Percentiles rank a stretch among this genome's conserved stretches.
Conservation (phyloP, 129 eudicot genomes). For the Flaveria trinervia region DNA sequence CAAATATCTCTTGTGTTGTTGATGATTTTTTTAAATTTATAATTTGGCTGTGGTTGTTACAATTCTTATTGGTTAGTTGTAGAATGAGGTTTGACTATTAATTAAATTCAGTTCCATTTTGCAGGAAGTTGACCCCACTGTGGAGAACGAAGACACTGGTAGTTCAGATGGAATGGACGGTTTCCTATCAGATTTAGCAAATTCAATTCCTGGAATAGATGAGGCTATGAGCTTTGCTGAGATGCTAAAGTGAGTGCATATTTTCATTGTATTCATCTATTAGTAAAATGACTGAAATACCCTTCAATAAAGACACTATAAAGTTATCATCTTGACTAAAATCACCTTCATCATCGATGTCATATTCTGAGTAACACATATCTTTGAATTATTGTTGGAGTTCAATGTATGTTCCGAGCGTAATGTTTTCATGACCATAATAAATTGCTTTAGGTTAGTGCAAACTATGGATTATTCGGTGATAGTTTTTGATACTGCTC, state of each 20-base stretch:
- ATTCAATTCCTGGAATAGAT: constrained; percentile 96
- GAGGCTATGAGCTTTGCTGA: constrained; percentile 99
- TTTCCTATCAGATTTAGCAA: constrained; percentile 78
- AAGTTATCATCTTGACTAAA: not conserved
- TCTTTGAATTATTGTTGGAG: not conserved
- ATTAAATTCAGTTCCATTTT: constrained; percentile 3
- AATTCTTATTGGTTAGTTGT: not conserved
- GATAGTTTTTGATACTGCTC: constrained; percentile 98
- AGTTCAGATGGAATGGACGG: constrained; percentile 73
- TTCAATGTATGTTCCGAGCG: not conserved
- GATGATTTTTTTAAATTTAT: not conserved
- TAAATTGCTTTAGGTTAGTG: constrained; percentile 57
- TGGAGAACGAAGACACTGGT: constrained; percentile 70
- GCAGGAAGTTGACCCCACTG: constrained; percentile 95
- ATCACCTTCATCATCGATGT: not conserved
- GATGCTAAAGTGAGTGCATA: constrained; percentile 76
- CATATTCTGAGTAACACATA: not conserved
- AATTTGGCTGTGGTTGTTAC: not conserved
- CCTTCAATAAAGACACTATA: not conserved
- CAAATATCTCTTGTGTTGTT: not conserved
- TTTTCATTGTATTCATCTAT: not conserved
- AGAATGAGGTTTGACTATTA: not conserved
- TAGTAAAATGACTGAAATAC: constrained; percentile 16
- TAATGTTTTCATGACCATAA: not conserved
- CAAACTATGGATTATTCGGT: constrained; percentile 98